Conservation (phyloP, 1,139 yeast genomes). For the Yamadazyma blattariae region DNA sequence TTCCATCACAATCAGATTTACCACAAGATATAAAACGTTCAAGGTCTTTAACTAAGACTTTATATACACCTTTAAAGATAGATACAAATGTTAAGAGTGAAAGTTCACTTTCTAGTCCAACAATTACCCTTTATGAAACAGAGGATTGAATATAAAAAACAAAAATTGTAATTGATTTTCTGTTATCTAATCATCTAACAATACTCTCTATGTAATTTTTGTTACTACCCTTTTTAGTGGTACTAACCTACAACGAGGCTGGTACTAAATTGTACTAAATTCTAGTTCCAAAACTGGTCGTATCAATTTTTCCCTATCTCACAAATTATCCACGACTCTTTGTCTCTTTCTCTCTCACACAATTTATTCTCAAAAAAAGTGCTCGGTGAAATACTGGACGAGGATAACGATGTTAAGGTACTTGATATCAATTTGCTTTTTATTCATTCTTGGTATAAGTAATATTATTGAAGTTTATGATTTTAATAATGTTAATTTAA, state of each 20-base stretch:
- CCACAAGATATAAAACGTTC: conserved; percentile 13
- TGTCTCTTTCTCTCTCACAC: too few species aligned
- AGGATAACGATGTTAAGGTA: conserved; percentile 1
- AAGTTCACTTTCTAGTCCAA: conserved; percentile 24
- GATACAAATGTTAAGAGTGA: conserved; percentile 14
- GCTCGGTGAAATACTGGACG: conserved; percentile 5
- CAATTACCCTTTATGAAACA: conserved; percentile 40
- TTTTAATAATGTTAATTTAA: conserved; percentile 12
- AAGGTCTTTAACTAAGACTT: conserved; percentile 31
- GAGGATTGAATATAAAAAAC: conserved; percentile 8
- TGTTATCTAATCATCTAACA: too few species aligned
- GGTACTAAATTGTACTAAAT: too few species aligned
- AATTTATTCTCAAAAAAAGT: too few species aligned
- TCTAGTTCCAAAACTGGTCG: too few species aligned
- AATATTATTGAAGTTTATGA: conserved; percentile 17
- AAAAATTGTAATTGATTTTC: too few species aligned
- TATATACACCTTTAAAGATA: conserved; percentile 33
- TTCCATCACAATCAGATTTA: too few species aligned
- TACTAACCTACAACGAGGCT: too few species aligned
- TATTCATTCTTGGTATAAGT: conserved; percentile 3
- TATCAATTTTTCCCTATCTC: too few species aligned
- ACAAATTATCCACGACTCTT: too few species aligned
- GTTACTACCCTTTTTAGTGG: too few species aligned
- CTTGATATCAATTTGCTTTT: not conserved
- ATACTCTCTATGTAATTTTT: too few species aligned